Conservation (phyloP, 129 eudicot genomes). For the Logfia minima region DNA sequence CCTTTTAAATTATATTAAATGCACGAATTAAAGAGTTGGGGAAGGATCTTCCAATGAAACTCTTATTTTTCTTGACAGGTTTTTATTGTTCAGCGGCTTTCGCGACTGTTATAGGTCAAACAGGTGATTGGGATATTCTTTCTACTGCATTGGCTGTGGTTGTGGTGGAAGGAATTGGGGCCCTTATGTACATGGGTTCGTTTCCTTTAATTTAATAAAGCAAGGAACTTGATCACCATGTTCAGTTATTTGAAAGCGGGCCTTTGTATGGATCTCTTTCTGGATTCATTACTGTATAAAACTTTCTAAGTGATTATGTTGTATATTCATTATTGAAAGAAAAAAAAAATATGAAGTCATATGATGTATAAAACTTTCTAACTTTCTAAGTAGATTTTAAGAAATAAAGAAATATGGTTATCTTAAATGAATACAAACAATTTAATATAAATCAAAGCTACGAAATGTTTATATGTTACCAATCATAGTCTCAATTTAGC, state of each 20-base stretch:
- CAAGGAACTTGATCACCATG: conserved; percentile 50
- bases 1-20: conserved; percentile 44
- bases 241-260: conserved; percentile 90
- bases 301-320: too few species aligned
- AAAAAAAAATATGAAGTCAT: too few species aligned
- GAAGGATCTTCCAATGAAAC: conserved; percentile 57
- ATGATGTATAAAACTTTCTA: too few species aligned
- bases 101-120: conserved; percentile 88
- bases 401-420: too few species aligned
- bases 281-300: neutral
- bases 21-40: conserved; percentile 49
- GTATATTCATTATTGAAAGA: too few species aligned
- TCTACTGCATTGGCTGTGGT: conserved; percentile 81
- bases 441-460: too few species aligned
- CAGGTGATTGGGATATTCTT: conserved; percentile 95
- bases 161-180: conserved; percentile 85
- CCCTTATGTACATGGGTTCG: conserved; percentile 69
- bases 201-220: conserved; percentile 42
- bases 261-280: conserved; percentile 44
- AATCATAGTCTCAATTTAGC: too few species aligned
- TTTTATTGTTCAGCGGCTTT: conserved; percentile 89
- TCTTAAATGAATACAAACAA: too few species aligned
- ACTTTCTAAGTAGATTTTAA: too few species aligned
- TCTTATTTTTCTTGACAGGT: conserved; percentile 75
- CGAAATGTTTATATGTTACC: too few species aligned